phyloP scores from a whole-genome alignment of 768 basidiomycete genomes.

The Leccinum truebloodii region DNA sequence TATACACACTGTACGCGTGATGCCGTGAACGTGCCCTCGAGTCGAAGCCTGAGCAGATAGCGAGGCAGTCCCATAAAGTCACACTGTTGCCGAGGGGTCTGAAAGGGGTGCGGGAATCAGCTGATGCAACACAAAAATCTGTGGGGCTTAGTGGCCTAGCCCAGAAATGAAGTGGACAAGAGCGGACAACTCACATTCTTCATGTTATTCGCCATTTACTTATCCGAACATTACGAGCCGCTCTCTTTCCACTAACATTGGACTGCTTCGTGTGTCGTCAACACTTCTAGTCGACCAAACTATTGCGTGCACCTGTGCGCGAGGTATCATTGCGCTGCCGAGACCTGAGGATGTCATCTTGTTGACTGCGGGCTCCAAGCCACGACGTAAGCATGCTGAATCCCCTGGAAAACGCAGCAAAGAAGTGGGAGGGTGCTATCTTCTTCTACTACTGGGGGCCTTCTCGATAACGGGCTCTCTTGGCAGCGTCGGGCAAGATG shows the following conservation, averaged over 20 bases:
- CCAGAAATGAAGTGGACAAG: constrained; percentile 4
- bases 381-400: background rate
- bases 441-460: background rate
- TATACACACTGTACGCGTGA: constrained; percentile 3
- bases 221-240: background rate
- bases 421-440: background rate
- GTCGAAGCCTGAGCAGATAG: constrained; percentile 4
- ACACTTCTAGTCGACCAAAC: background rate
- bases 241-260: constrained; percentile 1
- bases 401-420: background rate
- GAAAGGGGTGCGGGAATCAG: constrained; percentile 1
- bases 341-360: background rate
- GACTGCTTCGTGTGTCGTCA: constrained; percentile 1
- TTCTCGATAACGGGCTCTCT: background rate
- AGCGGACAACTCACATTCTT: background rate
- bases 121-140: background rate
- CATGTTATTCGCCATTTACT: background rate
- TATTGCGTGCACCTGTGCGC: background rate
- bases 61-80: background rate
- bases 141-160: constrained; percentile 4
- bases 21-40: constrained; percentile 8
- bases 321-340: background rate
- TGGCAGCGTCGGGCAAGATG: background rate
- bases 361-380: background rate
- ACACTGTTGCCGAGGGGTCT: constrained; percentile 5